Base-by-base conservation (phyloP, 1,284 basidiomycete genomes). In the Boletus sp. region DNA sequence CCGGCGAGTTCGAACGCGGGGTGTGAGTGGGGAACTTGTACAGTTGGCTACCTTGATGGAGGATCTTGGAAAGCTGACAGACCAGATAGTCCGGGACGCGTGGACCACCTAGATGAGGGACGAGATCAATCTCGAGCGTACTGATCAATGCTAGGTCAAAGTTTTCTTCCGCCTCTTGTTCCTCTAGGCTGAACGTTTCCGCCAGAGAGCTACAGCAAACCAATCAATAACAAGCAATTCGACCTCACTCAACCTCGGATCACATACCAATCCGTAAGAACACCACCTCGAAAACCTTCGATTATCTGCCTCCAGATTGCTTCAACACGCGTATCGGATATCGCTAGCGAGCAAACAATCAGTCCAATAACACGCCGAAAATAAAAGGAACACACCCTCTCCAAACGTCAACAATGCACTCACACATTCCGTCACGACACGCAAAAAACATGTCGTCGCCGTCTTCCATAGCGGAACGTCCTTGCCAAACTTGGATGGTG, bases 381-480 rank as follows among this genome's bases (percentile, higher is more conserved):
- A 12, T 9, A 35, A 29, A 30, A 20, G 29, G 22, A 4, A 33
- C 72, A 48, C 25, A 81, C 82, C 70, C 51, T 71, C 57, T 13
- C 68, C 76, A 10, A 84, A 61, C 8, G 56, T 57, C 51, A 77
- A 68, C 35, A 88, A 68, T 50, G 75, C 76, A 30, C 62, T 53
- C 2, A 77, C 73, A 54, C 78, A 79, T 52, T 84, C 84, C 50
- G 80, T 85, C 40, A 88, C 81, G 42, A 88, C 75, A 13, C 71
- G 72, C 55, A 90, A 68, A 64, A 90, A 88, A 58, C 75, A 80
- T 5, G 73, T 80, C 9, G 88, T 86, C 3, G 91, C 92, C 0
- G 90, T 93, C 68, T 92, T 93, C 94, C 93, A 96, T 8, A 96
- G 69, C 0, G 92, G 91, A n/a, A 66, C 69, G 61, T 92, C 92